These are phyloP conservation scores for Moesziomyces parantarcticus DNA, from an alignment of 1,284 basidiomycete genomes.

Conservation along the genomic window DNA sequence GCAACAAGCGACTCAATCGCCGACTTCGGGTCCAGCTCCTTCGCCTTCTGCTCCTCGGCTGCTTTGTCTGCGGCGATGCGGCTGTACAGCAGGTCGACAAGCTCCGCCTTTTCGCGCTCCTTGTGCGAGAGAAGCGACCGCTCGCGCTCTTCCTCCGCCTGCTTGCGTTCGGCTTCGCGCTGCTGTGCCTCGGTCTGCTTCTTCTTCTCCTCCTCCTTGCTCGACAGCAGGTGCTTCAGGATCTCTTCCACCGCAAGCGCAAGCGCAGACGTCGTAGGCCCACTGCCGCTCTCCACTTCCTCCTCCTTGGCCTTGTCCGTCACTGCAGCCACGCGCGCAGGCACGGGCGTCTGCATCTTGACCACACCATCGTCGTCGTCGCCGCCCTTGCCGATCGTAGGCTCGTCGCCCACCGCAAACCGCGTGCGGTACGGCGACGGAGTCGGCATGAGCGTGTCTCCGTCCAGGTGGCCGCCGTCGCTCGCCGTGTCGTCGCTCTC, in stretches of 20 bases:
- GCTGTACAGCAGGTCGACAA: conserved; percentile 43
- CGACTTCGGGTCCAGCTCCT: conserved; percentile 52
- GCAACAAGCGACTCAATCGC: conserved; percentile 60
- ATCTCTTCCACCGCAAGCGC: conserved; percentile 62
- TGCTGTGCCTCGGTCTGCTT: conserved; percentile 32
- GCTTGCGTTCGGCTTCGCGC: conserved; percentile 28
- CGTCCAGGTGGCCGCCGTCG: conserved; percentile 10
- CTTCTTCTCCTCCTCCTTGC: conserved; percentile 53
- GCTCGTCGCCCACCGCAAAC: conserved; percentile 27
- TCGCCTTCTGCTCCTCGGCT: conserved; percentile 28
- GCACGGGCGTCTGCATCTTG: conserved; percentile 33
- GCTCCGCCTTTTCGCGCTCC: conserved; percentile 48
- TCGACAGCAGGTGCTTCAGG: conserved; percentile 58
- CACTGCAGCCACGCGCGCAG: conserved; percentile 12
- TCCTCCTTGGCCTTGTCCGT: conserved; percentile 15
- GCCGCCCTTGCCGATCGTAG: conserved; percentile 14
- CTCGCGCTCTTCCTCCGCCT: conserved; percentile 26
- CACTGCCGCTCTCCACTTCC: conserved; percentile 6
- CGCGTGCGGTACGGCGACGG: conserved; percentile 32
- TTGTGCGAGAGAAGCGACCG: conserved; percentile 22
- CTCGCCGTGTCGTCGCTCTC: conserved; percentile 8
- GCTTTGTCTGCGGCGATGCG: conserved; percentile 39
- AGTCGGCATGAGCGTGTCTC: conserved; percentile 32
- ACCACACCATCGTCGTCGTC: conserved; percentile 12
- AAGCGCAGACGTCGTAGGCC: conserved; percentile 38